Conservation (phyloP, 1,139 yeast genomes). For the Zygosaccharomyces pseudobailii region DNA sequence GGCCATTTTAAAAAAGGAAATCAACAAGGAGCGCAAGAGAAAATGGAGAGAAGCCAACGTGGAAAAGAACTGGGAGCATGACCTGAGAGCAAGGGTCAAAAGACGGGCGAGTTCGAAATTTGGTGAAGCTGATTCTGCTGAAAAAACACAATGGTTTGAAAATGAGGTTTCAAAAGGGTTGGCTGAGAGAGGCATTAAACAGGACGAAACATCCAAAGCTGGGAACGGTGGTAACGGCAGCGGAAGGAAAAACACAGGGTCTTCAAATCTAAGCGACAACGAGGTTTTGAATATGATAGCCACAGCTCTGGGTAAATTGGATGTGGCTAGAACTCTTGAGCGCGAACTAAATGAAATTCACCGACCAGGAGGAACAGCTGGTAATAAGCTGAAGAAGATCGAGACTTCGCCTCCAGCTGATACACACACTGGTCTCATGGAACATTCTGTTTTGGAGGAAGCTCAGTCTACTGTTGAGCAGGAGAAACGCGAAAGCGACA, state of each 20-base stretch:
- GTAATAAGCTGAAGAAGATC: background rate
- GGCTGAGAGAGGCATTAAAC: constrained; percentile 43
- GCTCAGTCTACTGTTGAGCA: background rate
- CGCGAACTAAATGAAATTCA: constrained; percentile 23
- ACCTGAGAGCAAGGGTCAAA: constrained; percentile 69
- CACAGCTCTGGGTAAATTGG: constrained; percentile 21
- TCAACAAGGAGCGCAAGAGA: constrained; percentile 78
- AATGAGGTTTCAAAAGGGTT: constrained; percentile 64
- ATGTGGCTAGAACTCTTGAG: constrained; percentile 29
- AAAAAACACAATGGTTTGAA: constrained; percentile 69
- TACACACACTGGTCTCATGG: background rate
- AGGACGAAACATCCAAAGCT: constrained; percentile 7
- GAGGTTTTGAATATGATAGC: constrained; percentile 32
- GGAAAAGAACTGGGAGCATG: constrained; percentile 82
- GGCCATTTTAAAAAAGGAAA: constrained; percentile 47
- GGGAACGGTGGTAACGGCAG: constrained; percentile 1
- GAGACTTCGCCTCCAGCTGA: background rate
- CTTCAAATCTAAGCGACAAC: constrained; percentile 25
- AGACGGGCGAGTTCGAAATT: constrained; percentile 65
- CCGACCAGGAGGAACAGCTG: background rate
- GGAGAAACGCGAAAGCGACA: constrained; percentile 2
- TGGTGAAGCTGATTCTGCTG: constrained; percentile 56
- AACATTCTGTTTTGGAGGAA: background rate
- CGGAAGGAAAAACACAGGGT: constrained; percentile 15
- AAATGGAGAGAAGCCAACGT: constrained; percentile 85